Conservation (phyloP, 352 stramenopile genomes). For the Pythium vanterpoolii region DNA sequence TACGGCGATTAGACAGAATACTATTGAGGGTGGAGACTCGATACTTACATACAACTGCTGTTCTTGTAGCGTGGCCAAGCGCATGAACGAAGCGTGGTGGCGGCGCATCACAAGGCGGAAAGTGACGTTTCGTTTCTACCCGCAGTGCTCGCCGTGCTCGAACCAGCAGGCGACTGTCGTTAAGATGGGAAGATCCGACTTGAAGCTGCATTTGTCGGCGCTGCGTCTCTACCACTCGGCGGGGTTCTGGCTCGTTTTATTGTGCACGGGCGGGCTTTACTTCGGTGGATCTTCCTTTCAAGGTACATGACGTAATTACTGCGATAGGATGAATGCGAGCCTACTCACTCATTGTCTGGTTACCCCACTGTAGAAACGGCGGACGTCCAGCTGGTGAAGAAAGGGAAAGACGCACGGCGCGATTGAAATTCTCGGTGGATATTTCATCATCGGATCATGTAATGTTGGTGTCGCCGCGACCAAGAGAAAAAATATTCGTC, state of each 20-base stretch:
- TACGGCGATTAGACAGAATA: constrained; percentile 16
- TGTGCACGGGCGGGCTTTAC: constrained; percentile 72
- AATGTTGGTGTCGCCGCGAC: constrained; percentile 46
- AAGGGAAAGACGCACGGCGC: neutral
- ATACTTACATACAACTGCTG: neutral
- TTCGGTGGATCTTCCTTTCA: constrained; percentile 66
- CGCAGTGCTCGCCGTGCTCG: constrained; percentile 79
- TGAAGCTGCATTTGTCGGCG: constrained; percentile 61
- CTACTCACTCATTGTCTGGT: neutral
- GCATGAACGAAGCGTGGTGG: constrained; percentile 40
- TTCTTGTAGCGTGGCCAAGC: constrained; percentile 52
- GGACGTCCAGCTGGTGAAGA: constrained; percentile 25
- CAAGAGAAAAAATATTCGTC: constrained; percentile 53
- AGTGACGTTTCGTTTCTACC: constrained; percentile 77
- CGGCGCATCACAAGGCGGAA: constrained; percentile 40
- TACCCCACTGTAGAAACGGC: constrained; percentile 38
- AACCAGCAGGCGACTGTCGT: constrained; percentile 67
- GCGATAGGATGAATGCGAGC: neutral
- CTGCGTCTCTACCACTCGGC: constrained; percentile 74
- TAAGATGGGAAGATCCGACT: constrained; percentile 58
- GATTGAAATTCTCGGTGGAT: constrained; percentile 1
- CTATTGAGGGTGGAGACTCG: neutral
- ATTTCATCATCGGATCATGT: constrained; percentile 39
- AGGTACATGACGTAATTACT: constrained; percentile 13
- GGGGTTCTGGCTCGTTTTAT: constrained; percentile 77